Evolutionary conservation across 805 yeast species (phyloP), one percentile per base, ranked within the genome.

Genomic region (Candida succiphila): DNA sequence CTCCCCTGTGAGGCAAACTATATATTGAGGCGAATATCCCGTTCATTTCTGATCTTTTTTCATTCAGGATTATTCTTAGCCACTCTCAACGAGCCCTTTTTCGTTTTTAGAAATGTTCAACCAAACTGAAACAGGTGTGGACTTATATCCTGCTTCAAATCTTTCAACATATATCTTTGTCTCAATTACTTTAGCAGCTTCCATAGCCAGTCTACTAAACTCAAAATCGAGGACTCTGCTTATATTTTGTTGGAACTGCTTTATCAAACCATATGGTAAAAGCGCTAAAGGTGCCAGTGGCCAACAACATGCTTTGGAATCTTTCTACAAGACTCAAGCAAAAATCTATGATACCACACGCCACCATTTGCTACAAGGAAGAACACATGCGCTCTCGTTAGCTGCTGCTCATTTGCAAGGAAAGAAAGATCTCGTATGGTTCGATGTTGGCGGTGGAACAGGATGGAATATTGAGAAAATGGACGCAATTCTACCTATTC

Each of bases 371-470:
- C 63, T 83, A 43, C 70, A 80, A 54, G 94, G 94, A 16, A 67
- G 94, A 45, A 75, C 72, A 46, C 68, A 67, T 36, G 76, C 84
- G 36, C 60, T 81, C 35, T 63, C 63, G 33, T 52, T 80, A 37
- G 81, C 83, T 1, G 65, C 62, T 21, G 53, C 78, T 18, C 87
- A 81, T 52, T 55, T 78, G 25, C 41, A 49, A 24, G 61, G 59
- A 33, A 31, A 53, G 19, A 48, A 52, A 27, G 66, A 67, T 32
- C 56, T 78, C 29, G 74, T 78, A 29, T 80, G 88, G 88, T 65
- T 80, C 32, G 88, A 80, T 51, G 70, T 84, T 48, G 94, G 94
- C 32, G 94, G 94, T 22, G 94, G 94, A 17, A 83, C 94, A 5
- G 94, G 94, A 31, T 66, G 75, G 55, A 83, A 83, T 57, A 78